Evolutionary conservation across 2,329 filamentous ascomycete species (phyloP).

Genomic region (Leptographium radiaticola): DNA sequence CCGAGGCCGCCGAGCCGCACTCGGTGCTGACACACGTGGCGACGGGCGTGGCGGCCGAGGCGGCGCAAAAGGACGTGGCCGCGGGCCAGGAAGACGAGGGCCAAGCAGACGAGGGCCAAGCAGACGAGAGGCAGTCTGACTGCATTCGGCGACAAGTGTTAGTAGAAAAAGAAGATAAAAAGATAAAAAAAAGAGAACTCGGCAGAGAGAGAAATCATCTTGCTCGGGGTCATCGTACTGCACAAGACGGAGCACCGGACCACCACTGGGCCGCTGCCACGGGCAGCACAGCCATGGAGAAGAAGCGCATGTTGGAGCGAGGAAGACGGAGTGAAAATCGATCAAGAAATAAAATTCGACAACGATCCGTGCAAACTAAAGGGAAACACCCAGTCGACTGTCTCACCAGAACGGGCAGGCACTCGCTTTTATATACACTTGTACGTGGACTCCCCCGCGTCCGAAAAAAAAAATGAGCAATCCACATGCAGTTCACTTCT

Average conservation of each 20-base stretch:
- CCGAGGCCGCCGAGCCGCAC: conserved; percentile 19
- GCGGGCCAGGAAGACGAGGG: too few relatives aligned
- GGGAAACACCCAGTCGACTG: too few relatives aligned
- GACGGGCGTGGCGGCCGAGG: conserved; percentile 12
- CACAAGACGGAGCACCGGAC: conserved; percentile 1
- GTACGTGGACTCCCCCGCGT: too few relatives aligned
- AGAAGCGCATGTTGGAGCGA: neutral
- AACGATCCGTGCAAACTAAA: too few relatives aligned
- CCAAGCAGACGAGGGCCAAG: conserved; percentile 19
- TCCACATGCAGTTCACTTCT: too few relatives aligned
- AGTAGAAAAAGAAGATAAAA: neutral
- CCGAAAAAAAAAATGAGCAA: too few relatives aligned
- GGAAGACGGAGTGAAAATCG: neutral
- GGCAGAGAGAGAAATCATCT: too few relatives aligned
- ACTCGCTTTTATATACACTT: too few relatives aligned
- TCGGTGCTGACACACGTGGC: conserved; percentile 17
- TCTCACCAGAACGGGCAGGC: too few relatives aligned
- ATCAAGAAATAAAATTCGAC: too few relatives aligned
- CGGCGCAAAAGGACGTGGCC: conserved; percentile 18
- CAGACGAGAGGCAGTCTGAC: conserved; percentile 28
- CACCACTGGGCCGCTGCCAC: conserved; percentile 2
- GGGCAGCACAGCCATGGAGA: neutral
- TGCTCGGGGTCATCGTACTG: too few relatives aligned
- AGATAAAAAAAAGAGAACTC: neutral
- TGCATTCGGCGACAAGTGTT: too few relatives aligned